These are phyloP conservation scores for Blumeriella jaapii DNA, from an alignment of 2,329 filamentous ascomycete species.

Conservation along the genomic window DNA sequence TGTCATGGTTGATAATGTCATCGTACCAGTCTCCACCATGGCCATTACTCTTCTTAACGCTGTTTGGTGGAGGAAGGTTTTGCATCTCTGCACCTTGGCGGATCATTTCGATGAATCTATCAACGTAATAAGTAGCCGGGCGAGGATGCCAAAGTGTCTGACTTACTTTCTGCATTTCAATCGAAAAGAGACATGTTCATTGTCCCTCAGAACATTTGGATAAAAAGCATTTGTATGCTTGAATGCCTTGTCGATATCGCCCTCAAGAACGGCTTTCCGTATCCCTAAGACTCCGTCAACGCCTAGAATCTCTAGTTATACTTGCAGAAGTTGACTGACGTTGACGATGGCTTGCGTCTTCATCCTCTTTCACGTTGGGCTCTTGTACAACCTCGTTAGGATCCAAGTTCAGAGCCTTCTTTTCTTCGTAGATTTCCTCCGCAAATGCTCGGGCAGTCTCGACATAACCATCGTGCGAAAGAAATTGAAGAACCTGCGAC, in stretches of 20 bases:
- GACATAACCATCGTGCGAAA: slow-evolving; percentile 91
- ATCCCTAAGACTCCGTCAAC: slow-evolving; percentile 48
- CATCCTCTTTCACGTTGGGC: slow-evolving; percentile 64
- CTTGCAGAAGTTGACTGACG: no score
- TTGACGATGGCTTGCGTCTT: slow-evolving; percentile 78
- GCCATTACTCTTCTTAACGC: slow-evolving; percentile 29
- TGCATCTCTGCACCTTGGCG: slow-evolving; percentile 57
- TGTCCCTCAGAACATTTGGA: slow-evolving; percentile 64
- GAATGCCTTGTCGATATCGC: slow-evolving; percentile 85
- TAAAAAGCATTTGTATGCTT: slow-evolving; percentile 71
- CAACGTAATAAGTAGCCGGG: not conserved
- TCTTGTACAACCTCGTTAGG: slow-evolving; percentile 40
- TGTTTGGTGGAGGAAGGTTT: slow-evolving; percentile 17
- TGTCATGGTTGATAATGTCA: slow-evolving; percentile 29
- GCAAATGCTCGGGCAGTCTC: slow-evolving; percentile 86
- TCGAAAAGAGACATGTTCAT: slow-evolving; percentile 78
- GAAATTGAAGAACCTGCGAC: slow-evolving; percentile 61
- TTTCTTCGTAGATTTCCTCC: slow-evolving; percentile 65
- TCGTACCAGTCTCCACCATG: slow-evolving; percentile 29
- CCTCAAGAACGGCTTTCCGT: slow-evolving; percentile 74
- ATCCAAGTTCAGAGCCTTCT: slow-evolving; percentile 53
- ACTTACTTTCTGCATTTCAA: slow-evolving; percentile 70
- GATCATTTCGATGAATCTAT: slow-evolving; percentile 80
- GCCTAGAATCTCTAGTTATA: no score
- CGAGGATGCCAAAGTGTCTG: no score